Base-by-base conservation (phyloP, 2,329 filamentous ascomycete genomes). In the Cercospora janseana region DNA sequence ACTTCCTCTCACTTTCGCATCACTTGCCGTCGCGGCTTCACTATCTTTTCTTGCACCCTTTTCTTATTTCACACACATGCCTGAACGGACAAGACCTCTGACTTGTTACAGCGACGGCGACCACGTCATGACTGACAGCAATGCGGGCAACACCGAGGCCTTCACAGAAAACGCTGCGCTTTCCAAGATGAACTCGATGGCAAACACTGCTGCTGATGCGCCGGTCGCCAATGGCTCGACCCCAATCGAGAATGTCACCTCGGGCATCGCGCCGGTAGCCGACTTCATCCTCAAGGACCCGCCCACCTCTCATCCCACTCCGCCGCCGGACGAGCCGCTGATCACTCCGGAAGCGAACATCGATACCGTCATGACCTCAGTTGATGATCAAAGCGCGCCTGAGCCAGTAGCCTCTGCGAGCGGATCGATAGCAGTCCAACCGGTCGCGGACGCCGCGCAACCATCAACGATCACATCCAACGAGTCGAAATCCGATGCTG, bases 251-350 rank as follows among this genome's bases (percentile, higher is more conserved):
- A 64, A 74, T 57, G 66, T 69, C n/a, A 67, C 70, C 8, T 65
- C 68, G 46, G 72, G 71, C 44, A 74, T 75, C 24, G 71, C 72
- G 21, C 66, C 70, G 4, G 61, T 71, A 21, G 68, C 72, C 15
- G 69, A 71, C 26, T 73, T 71, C 51, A 60, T 75, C 35, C 67
- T 70, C 15, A 69, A 73, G 42, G 67, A 65, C 46, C 65, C 71
- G 43, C 58, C 65, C 20, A 69, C 70, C 28, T 70, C 70, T 45
- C 71, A 73, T 52, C 63, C 73, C 4, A 70, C 72, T 16, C 66
- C 69, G 35, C 69, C 70, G 26, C 69, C 72, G 1, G 65, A 71
- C 13, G 70, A 74, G 54, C 71, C 72, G 13, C 65, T 66, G 20
- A 57, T 48, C n/a, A 57, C 60, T 23, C 57, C 58, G 12, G 62